phyloP scores from a whole-genome alignment of 2,329 filamentous ascomycete genomes.

The Tricladium varicosporioides region DNA sequence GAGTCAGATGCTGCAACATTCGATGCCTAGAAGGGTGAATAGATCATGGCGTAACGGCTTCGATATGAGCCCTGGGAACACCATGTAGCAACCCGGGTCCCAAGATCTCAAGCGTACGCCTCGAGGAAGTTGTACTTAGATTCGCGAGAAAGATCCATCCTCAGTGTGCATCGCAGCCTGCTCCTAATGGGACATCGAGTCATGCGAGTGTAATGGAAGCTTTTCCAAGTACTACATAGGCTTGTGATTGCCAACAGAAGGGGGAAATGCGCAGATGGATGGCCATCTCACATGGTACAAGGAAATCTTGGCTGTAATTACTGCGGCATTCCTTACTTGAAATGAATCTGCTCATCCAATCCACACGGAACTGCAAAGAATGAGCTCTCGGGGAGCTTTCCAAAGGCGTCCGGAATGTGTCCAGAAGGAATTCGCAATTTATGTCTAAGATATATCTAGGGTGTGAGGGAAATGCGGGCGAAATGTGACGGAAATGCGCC shows the following conservation, averaged over 20 bases:
- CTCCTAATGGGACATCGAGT: too few species aligned
- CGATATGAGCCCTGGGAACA: neutral
- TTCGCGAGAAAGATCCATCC: constrained; percentile 24
- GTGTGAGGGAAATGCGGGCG: neutral
- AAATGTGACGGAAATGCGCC: neutral
- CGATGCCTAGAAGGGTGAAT: neutral
- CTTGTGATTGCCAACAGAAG: too few species aligned
- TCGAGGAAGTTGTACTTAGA: constrained; percentile 18
- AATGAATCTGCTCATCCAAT: too few species aligned
- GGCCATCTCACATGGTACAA: too few species aligned
- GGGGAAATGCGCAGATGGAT: too few species aligned
- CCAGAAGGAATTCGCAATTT: neutral
- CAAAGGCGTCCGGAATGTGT: neutral
- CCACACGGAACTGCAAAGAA: neutral
- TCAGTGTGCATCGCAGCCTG: neutral
- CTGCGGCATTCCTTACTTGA: neutral
- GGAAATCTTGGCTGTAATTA: too few species aligned
- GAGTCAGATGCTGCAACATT: neutral
- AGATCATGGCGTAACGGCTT: neutral
- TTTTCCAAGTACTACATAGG: neutral
- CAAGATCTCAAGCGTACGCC: constrained; percentile 23
- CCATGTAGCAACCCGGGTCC: constrained; percentile 19
- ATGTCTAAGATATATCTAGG: neutral
- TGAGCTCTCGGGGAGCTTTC: neutral
- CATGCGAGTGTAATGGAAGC: neutral